A percentile compares a stretch with the other conserved stretches of the same genome.
These are phyloP conservation scores for Platanus orientalis DNA, from an alignment of 164 flowering plant species.

Conservation along the genomic window DNA sequence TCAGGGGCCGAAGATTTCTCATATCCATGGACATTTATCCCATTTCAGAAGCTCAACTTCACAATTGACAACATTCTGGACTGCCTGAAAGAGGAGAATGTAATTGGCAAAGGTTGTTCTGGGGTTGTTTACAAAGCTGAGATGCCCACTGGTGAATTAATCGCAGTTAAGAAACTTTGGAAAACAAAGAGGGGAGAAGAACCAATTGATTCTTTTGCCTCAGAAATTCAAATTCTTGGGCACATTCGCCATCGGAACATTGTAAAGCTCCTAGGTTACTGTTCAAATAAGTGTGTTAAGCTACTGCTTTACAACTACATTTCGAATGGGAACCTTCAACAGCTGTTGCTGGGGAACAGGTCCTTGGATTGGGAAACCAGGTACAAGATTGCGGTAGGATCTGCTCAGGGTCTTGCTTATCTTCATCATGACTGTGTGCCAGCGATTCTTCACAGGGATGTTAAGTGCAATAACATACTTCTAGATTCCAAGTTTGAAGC, in stretches of 20 bases:
- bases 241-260: slow-evolving; percentile 79
- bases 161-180: slow-evolving; percentile 96
- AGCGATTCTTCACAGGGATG: slow-evolving; percentile 74
- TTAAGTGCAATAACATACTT: slow-evolving; percentile 80
- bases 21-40: slow-evolving; percentile 94
- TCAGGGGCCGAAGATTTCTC: slow-evolving; percentile 77
- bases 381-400: slow-evolving; percentile 74
- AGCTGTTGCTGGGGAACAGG: slow-evolving; percentile 53
- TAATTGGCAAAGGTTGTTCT: slow-evolving; percentile 91
- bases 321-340: slow-evolving; percentile 66
- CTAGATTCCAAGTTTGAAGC: slow-evolving; percentile 69
- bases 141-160: slow-evolving; percentile 80
- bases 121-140: slow-evolving; percentile 89
- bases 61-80: slow-evolving; percentile 68
- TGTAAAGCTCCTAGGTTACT: slow-evolving; percentile 68
- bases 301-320: slow-evolving; percentile 65
- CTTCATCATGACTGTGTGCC: slow-evolving; percentile 86
- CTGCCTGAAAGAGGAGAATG: slow-evolving; percentile 76
- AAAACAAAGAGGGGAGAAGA: slow-evolving; percentile 64
- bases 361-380: slow-evolving; percentile 77
- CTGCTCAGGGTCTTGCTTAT: slow-evolving; percentile 79
- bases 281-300: slow-evolving; percentile 60
- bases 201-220: slow-evolving; percentile 53
- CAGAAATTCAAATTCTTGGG: slow-evolving; percentile 75
- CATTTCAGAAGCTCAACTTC: slow-evolving; percentile 83